Base-by-base conservation (phyloP, 2,329 filamentous ascomycete species). In the Diaporthe ilicicola region DNA sequence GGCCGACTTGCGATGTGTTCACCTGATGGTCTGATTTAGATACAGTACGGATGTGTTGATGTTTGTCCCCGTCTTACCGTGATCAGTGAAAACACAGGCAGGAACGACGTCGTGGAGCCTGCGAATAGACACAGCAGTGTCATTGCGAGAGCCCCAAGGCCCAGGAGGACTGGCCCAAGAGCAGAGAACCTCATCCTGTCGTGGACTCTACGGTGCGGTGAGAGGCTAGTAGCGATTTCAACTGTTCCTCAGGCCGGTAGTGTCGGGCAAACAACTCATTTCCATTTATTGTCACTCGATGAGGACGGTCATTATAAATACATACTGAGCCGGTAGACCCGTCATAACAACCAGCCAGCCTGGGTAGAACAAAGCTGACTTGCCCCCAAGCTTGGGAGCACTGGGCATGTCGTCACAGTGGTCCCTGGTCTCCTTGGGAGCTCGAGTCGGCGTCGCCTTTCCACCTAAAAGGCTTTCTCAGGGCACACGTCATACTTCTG, bases 171-270 rank as follows among this genome's bases (percentile, higher is more conserved):
- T 7, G 65, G 65, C 2, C 53, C 65, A 27, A 68, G 54, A 29
- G 65, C 65, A 68, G 65, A 68, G 53, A 68, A 59, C 50, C 65
- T 59, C 65, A 68, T 68, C 65, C 32, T 68, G 53, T 64, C 29
- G 44, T 37, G 12, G 44, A n/a, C n/a, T 17, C 29, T 19, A 15
- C 13, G 59, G 5, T 7, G 19, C 4, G 19, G 10, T 24, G 1
- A 48, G 29, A 22, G 42, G 37, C 29, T 15, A 15, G 56, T 22
- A 24, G 59, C 29, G 42, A 19, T 34, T 24, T 10, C 9, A 15
- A 22, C 12, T 22, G 42, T 32, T 9, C 24, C 42, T 42, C 22
- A 9, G 7, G 29, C 19, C 24, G 59, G 29, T 17, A 8, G 29
- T n/a, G 37, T n/a, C n/a, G n/a, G n/a, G n/a, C n/a, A n/a, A n/a